These are phyloP conservation scores for Lactifluus pinguis DNA, from an alignment of 768 basidiomycete genomes.

Conservation along the genomic window DNA sequence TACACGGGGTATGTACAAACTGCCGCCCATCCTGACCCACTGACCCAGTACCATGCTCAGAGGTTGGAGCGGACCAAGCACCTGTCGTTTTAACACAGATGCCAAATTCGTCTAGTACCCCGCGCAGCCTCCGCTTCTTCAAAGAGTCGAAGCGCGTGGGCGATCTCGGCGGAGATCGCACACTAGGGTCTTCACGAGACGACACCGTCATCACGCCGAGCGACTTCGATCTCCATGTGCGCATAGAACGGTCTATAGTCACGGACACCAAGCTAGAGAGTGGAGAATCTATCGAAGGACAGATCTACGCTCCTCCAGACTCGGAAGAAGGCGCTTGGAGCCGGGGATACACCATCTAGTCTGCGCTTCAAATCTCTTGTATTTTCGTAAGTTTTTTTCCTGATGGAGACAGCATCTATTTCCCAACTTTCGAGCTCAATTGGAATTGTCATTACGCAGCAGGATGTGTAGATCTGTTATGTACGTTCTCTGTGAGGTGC, in stretches of 20 bases:
- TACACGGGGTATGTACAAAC: neutral
- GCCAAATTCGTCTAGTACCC: neutral
- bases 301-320: neutral
- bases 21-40: too few relatives aligned
- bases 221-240: constrained; percentile 17
- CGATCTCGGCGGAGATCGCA: neutral
- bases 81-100: neutral
- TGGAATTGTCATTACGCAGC: neutral
- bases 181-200: neutral
- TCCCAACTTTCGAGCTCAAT: neutral
- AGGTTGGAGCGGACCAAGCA: neutral
- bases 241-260: constrained; percentile 1
- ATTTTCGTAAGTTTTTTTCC: neutral
- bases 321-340: neutral
- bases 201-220: neutral
- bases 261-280: neutral
- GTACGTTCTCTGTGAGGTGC: neutral
- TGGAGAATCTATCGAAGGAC: neutral
- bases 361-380: neutral
- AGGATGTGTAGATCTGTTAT: neutral
- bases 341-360: neutral
- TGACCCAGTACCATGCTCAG: neutral
- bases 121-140: too few relatives aligned
- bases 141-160: neutral
- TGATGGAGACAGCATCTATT: neutral